Conservation (phyloP, 2,329 filamentous ascomycete species). For the Fusarium paranaense region DNA sequence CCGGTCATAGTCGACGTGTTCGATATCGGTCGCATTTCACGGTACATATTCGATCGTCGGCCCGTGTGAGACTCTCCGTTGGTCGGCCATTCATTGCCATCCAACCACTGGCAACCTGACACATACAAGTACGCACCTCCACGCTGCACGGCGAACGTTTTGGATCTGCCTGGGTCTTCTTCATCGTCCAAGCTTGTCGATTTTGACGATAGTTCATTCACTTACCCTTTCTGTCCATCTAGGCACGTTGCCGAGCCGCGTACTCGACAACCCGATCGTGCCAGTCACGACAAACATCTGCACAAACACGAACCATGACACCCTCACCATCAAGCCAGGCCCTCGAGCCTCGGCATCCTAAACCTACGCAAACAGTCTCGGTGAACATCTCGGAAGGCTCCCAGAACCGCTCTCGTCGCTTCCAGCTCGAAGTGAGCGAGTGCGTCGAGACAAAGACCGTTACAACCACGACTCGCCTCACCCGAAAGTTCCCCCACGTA, state of each 20-base stretch:
- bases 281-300: constrained; percentile 20
- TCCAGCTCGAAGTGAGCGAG: constrained; percentile 70
- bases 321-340: constrained; percentile 53
- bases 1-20: not conserved
- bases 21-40: not conserved
- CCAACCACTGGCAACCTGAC: not conserved
- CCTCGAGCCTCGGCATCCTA: constrained; percentile 51
- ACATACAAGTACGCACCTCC: not conserved
- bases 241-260: not conserved
- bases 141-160: not conserved
- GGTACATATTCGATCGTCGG: constrained; percentile 4
- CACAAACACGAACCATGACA: constrained; percentile 50
- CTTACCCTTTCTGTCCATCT: not conserved
- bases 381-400: constrained; percentile 60
- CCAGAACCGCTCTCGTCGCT: constrained; percentile 51
- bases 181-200: not conserved
- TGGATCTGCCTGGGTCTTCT: not conserved
- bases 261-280: constrained; percentile 10
- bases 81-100: not conserved
- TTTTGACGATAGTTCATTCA: not conserved
- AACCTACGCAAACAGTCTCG: constrained; percentile 55
- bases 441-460: constrained; percentile 78
- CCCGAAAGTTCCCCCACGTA: constrained; percentile 86
- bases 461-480: constrained; percentile 92
- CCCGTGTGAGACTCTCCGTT: constrained; percentile 14